Evolutionary conservation across 257 asterid genomes (phyloP).

Genomic region (Asclepias syriaca): DNA sequence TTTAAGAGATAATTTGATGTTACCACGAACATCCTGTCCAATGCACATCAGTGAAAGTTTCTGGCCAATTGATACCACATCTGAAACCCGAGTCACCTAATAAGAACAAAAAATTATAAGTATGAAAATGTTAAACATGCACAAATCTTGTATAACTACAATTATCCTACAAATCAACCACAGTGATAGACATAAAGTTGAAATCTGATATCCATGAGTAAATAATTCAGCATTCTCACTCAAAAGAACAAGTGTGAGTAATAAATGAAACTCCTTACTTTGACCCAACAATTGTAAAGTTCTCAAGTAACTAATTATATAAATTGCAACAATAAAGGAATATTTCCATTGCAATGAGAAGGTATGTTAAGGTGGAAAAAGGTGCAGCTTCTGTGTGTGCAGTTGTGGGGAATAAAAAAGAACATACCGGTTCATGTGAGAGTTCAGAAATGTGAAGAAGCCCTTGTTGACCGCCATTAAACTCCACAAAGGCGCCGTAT

Average conservation of each 20-base stretch:
- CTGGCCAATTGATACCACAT: conserved; percentile 75
- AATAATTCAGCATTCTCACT: neutral
- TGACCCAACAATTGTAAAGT: too few relatives aligned
- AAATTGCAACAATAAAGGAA: neutral
- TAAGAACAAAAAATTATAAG: conserved; percentile 15
- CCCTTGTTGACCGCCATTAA: conserved; percentile 95
- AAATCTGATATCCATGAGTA: neutral
- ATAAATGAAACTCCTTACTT: neutral
- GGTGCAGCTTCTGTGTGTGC: neutral
- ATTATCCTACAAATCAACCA: neutral
- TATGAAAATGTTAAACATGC: neutral
- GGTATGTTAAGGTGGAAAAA: neutral
- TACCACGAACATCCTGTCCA: conserved; percentile 85
- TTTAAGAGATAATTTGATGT: conserved; percentile 79
- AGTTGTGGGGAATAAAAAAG: neutral
- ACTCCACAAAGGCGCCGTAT: conserved; percentile 96
- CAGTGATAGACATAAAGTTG: neutral
- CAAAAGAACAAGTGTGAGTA: neutral
- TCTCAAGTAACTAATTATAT: neutral
- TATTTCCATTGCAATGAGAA: neutral
- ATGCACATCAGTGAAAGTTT: conserved; percentile 76
- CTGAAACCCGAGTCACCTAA: conserved; percentile 79
- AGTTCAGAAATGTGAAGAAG: conserved; percentile 92
- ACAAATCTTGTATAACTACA: neutral
- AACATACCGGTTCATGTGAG: conserved; percentile 69